phyloP scores from a whole-genome alignment of 2,329 filamentous ascomycete genomes.

The Apiospora koreana region DNA sequence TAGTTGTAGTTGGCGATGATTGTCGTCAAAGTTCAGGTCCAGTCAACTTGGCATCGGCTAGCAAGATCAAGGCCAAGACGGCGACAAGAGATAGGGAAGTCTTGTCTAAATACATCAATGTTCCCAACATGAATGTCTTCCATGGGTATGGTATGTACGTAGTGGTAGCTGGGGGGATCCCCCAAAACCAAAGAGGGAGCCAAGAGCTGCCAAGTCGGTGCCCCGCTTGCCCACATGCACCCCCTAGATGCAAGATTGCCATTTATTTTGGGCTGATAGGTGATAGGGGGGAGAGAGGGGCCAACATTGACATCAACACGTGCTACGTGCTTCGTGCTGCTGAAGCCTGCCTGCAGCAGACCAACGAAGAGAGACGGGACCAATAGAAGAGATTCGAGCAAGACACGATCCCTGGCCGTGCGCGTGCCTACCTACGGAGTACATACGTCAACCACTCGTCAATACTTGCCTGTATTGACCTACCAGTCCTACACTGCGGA shows the following conservation, averaged over 20 bases:
- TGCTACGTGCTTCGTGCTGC: too few species aligned
- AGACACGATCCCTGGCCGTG: not conserved
- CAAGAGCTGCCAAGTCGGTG: not conserved
- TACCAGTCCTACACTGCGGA: too few species aligned
- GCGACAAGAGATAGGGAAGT: not conserved
- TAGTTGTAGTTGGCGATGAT: too few species aligned
- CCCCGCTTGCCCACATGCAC: not conserved
- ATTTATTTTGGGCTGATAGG: not conserved
- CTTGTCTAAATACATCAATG: conserved; percentile 1
- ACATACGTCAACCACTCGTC: not conserved
- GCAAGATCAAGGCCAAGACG: not conserved
- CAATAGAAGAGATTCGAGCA: too few species aligned
- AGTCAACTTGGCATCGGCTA: not conserved
- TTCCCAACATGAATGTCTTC: too few species aligned
- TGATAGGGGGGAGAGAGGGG: too few species aligned
- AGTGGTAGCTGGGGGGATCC: not conserved
- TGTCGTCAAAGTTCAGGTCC: not conserved
- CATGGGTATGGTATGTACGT: too few species aligned
- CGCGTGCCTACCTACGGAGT: not conserved
- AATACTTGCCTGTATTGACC: not conserved
- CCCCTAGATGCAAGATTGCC: conserved; percentile 1
- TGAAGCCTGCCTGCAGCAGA: too few species aligned
- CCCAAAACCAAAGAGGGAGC: not conserved
- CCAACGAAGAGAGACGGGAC: too few species aligned
- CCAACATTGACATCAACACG: too few species aligned